Conservation (phyloP, 2,329 filamentous ascomycete genomes). For the Neopestalotiopsis sp. region DNA sequence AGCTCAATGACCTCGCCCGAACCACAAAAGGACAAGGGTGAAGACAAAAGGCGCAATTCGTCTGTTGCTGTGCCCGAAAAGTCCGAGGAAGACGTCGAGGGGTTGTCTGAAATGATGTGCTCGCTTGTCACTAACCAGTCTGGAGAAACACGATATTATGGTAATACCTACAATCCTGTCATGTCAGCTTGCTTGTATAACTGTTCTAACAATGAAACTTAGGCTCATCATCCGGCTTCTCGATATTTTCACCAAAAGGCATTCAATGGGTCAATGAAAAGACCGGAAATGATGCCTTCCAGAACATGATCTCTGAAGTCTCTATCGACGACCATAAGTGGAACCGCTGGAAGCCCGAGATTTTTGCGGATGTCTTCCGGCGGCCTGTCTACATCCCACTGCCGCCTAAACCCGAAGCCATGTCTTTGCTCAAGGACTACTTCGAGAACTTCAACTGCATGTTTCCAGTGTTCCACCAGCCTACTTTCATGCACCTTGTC, state of each 20-base stretch:
- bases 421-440: slow-evolving; percentile 88
- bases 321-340: slow-evolving; percentile 93
- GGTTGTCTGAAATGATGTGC: slow-evolving; percentile 97
- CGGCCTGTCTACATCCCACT: slow-evolving; percentile 82
- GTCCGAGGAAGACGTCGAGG: slow-evolving; percentile 75
- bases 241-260: slow-evolving; percentile 97
- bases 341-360: slow-evolving; percentile 98
- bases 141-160: slow-evolving; percentile 95
- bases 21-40: slow-evolving; percentile 41
- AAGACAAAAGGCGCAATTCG: slow-evolving; percentile 42
- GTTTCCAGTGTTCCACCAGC: slow-evolving; percentile 96
- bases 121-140: slow-evolving; percentile 93
- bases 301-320: slow-evolving; percentile 92
- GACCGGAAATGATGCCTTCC: slow-evolving; percentile 94
- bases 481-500: slow-evolving; percentile 97
- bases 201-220: background rate
- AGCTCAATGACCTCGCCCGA: slow-evolving; percentile 62
- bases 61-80: slow-evolving; percentile 46
- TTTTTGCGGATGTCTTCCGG: slow-evolving; percentile 91
- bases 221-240: slow-evolving; percentile 97
- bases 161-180: slow-evolving; percentile 50
- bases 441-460: slow-evolving; percentile 99
- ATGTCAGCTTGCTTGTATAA: background rate
- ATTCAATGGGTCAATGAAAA: slow-evolving; percentile 99
- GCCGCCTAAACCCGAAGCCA: slow-evolving; percentile 83